Evolutionary conservation across 2,329 filamentous ascomycete genomes (phyloP).

Genomic region (Colletotrichum zoysiae): DNA sequence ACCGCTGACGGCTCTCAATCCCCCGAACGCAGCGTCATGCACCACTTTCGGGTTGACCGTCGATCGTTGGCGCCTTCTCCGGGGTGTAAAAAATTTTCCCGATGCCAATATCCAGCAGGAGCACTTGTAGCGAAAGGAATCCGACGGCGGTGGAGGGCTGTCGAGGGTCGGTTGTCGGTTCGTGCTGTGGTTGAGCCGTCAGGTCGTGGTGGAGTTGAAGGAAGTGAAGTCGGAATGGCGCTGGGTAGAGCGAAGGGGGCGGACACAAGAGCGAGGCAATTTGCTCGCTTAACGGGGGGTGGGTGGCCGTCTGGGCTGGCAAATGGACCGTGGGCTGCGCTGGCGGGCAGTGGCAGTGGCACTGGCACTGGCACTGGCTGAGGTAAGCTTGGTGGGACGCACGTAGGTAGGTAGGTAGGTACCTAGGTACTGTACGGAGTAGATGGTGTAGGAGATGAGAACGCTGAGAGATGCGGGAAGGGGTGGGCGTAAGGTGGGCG

Average conservation of each 20-base stretch:
- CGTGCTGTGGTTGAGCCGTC: slow-evolving; percentile 38
- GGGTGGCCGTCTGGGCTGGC: slow-evolving; percentile 37
- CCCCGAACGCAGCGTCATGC: slow-evolving; percentile 53
- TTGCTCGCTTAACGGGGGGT: slow-evolving; percentile 41
- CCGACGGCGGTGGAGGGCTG: slow-evolving; percentile 33
- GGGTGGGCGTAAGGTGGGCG: slow-evolving; percentile 19
- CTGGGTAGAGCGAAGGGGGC: slow-evolving; percentile 43
- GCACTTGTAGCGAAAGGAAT: slow-evolving; percentile 33
- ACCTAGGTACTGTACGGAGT: background rate
- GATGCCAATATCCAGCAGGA: slow-evolving; percentile 28
- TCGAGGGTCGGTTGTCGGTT: slow-evolving; percentile 37
- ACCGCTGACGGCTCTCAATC: slow-evolving; percentile 54
- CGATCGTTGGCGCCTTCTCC: slow-evolving; percentile 24
- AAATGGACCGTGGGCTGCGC: slow-evolving; percentile 14
- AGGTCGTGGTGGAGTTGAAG: slow-evolving; percentile 42
- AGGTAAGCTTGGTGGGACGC: slow-evolving; percentile 15
- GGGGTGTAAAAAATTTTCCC: slow-evolving; percentile 17
- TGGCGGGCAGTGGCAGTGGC: slow-evolving; percentile 27
- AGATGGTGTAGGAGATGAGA: background rate
- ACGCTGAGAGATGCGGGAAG: slow-evolving; percentile 11
- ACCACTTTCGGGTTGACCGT: slow-evolving; percentile 42
- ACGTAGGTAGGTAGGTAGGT: background rate
- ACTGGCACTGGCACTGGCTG: slow-evolving; percentile 30
- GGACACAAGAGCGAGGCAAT: slow-evolving; percentile 42
- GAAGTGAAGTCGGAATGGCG: slow-evolving; percentile 43